Base-by-base conservation (phyloP, 1,284 basidiomycete species). In the Abortiporus biennis region DNA sequence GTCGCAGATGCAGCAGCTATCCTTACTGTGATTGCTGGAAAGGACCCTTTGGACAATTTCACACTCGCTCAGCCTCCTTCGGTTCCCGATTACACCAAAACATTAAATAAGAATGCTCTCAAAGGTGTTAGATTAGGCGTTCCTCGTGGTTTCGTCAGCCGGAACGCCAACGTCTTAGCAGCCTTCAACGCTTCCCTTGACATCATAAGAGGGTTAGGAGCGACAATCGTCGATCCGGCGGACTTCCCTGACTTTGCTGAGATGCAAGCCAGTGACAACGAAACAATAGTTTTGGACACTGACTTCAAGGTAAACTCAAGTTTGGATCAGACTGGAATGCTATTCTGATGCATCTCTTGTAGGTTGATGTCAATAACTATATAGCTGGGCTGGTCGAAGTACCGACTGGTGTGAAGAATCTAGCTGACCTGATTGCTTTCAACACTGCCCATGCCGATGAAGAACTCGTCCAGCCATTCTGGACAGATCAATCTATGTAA, bases 1-100 rank as follows among this genome's bases (percentile, higher is more conserved):
- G 68, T 76, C 23, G 54, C 65, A 11, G 74, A 76, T 38, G 68
- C 65, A 6, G 71, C 69, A 0, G 49, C 61, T 13, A 55, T 74
- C 8, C 64, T 76, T 6, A 54, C 60, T 8, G 54, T 61, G 6
- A 72, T 76, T 39, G 65, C 67, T 6, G 74, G 74, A 1, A 61
- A 56, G 21, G 74, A 76, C 45, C 59, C 60, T 4, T 52, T 58
- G 3, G 74, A 76, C 49, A 66, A 67, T 42, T 67, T 59, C 36
- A 73, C 74, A 4, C 56, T 66, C 19, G 56, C 55, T 3, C 70
- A 72, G 43, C 66, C 71, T 0, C 54, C 47, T 2, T 44, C 49
- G 4, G 56, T 69, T 0, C 71, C 71, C 1, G 56, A 69, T 49
- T 72, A 66, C 46, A 58, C 56, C 2, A 50, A 52, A 33, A 66